Conservation (phyloP, 192 early-diverging fungal genomes). For the Funneliformis geosporum region DNA sequence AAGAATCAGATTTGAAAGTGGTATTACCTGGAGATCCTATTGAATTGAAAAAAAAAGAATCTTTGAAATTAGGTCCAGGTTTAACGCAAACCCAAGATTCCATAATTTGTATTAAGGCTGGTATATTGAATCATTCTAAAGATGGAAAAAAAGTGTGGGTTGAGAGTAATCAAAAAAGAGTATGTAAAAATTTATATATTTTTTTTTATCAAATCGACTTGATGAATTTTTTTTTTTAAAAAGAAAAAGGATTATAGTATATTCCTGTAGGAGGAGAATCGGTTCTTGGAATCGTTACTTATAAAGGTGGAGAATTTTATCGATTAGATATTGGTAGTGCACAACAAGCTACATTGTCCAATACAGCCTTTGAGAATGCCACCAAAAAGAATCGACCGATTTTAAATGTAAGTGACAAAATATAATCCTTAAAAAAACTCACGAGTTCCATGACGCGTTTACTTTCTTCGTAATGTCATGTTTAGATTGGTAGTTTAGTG, state of each 20-base stretch:
- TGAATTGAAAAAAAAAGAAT: background rate
- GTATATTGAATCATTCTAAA: slow-evolving; percentile 60
- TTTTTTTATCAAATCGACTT: background rate
- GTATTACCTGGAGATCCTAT: slow-evolving; percentile 28
- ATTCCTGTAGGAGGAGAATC: slow-evolving; percentile 83
- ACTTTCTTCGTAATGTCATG: background rate
- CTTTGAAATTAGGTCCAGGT: slow-evolving; percentile 81
- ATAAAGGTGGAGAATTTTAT: slow-evolving; percentile 72
- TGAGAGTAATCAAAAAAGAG: slow-evolving; percentile 75
- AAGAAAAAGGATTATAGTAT: slow-evolving; percentile 59
- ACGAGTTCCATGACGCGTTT: background rate
- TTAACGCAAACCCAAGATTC: slow-evolving; percentile 67
- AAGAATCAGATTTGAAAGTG: background rate
- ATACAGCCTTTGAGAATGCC: slow-evolving; percentile 92
- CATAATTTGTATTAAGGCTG: slow-evolving; percentile 71
- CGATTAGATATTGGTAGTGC: slow-evolving; percentile 94
- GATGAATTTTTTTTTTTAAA: background rate
- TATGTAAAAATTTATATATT: slow-evolving; percentile 42
- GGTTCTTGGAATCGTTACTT: slow-evolving; percentile 80
- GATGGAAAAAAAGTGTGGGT: slow-evolving; percentile 75
- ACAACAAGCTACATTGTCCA: slow-evolving; percentile 74
- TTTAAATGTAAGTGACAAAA: slow-evolving; percentile 53
- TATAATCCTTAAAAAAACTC: background rate
- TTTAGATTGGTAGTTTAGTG: slow-evolving; percentile 69
- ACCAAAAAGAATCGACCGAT: slow-evolving; percentile 89